Evolutionary conservation across 352 stramenopile genomes (phyloP).

Genomic region (Pythium plurisporium): DNA sequence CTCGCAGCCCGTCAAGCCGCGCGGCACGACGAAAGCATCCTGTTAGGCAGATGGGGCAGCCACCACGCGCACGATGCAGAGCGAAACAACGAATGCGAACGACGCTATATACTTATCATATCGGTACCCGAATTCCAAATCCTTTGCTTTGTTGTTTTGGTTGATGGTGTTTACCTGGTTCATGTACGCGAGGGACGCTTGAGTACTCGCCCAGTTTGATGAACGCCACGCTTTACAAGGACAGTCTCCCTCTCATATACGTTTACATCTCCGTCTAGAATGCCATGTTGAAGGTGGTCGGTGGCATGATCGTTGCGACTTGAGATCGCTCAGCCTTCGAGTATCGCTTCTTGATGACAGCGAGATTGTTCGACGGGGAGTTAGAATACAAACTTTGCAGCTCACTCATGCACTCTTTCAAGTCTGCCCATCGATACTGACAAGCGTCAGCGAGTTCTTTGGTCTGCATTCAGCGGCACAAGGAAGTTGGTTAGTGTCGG

Average conservation of each 20-base stretch:
- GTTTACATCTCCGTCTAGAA: constrained; percentile 39
- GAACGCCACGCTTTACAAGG: not conserved
- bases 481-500: not conserved
- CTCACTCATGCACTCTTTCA: constrained; percentile 82
- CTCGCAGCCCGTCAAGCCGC: constrained; percentile 50
- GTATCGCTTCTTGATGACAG: constrained; percentile 88
- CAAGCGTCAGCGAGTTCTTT: constrained; percentile 79
- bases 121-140: constrained; percentile 11
- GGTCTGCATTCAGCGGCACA: too few species aligned
- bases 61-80: not conserved
- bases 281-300: constrained; percentile 75
- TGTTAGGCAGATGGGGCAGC: not conserved
- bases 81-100: constrained; percentile 2
- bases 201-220: not conserved
- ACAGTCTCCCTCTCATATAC: constrained; percentile 5
- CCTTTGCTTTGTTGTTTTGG: constrained; percentile 6
- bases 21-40: constrained; percentile 8
- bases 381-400: constrained; percentile 78
- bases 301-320: constrained; percentile 67
- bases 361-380: constrained; percentile 76
- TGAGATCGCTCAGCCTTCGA: constrained; percentile 80
- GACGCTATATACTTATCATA: constrained; percentile 31
- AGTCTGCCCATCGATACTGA: constrained; percentile 65
- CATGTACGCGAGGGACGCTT: not conserved
- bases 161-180: not conserved